Evolutionary conservation across 768 basidiomycete species (phyloP).

Genomic region (Pleurotus platypus): DNA sequence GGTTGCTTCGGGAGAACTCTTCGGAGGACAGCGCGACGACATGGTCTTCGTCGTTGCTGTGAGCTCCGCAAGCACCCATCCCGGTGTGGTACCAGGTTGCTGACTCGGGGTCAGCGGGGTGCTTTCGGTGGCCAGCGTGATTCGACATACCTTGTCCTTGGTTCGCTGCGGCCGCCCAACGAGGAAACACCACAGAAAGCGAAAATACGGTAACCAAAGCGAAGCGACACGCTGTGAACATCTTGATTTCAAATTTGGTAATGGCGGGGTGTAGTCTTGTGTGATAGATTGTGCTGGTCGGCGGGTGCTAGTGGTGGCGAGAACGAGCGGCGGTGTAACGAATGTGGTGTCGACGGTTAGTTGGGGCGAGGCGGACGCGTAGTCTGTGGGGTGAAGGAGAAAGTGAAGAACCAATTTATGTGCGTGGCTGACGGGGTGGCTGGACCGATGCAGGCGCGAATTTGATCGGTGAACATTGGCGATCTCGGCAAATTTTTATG

Average conservation of each 20-base stretch:
- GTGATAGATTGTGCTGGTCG: too few relatives aligned
- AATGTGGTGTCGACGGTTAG: neutral
- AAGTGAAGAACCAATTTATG: neutral
- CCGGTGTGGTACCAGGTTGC: slow-evolving; percentile 20
- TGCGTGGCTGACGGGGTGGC: neutral
- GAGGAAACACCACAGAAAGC: neutral
- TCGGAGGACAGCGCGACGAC: slow-evolving; percentile 18
- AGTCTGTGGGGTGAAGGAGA: neutral
- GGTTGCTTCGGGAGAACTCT: slow-evolving; percentile 13
- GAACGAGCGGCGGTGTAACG: neutral
- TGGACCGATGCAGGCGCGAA: neutral
- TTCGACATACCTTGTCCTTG: too few relatives aligned
- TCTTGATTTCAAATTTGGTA: too few relatives aligned
- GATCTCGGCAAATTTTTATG: too few relatives aligned
- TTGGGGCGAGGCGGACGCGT: too few relatives aligned
- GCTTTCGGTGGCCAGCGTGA: too few relatives aligned
- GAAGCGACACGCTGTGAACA: neutral
- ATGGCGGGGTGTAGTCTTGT: too few relatives aligned
- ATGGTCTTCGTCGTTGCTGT: slow-evolving; percentile 16
- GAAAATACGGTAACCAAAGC: neutral
- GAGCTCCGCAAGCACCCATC: slow-evolving; percentile 18
- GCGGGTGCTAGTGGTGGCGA: too few relatives aligned
- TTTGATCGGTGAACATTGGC: neutral
- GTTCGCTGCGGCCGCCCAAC: neutral
- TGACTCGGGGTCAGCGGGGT: neutral